Conservation (phyloP, 1,284 basidiomycete genomes). For the Cryptococcus wingfieldii region DNA sequence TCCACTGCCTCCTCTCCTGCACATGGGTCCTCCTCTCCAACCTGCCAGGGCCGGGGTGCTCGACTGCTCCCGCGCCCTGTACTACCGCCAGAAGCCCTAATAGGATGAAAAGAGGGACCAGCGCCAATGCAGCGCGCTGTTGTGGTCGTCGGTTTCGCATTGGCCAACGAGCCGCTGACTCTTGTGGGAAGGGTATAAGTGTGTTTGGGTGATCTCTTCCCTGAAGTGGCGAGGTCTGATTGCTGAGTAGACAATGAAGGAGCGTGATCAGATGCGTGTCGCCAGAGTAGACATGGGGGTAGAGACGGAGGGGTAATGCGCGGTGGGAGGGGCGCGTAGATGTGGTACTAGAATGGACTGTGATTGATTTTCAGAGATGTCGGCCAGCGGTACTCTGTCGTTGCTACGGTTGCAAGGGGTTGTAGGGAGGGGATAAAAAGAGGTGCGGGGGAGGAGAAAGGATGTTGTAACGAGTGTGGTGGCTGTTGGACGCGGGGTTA, state of each 20-base stretch:
- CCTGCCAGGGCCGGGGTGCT: slow-evolving; percentile 2
- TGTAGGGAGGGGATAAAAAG: not conserved
- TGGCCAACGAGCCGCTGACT: not conserved
- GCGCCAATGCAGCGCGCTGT: not conserved
- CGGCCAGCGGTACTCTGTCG: not conserved
- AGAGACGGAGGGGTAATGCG: not conserved
- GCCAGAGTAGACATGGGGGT: not conserved
- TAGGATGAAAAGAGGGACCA: slow-evolving; percentile 7
- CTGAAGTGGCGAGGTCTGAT: not conserved
- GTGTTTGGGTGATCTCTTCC: not conserved
- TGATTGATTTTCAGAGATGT: not conserved
- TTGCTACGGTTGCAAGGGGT: not conserved
- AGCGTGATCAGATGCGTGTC: not conserved
- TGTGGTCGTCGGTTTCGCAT: slow-evolving; percentile 3
- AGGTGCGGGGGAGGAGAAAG: not conserved
- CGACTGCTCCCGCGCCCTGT: not conserved
- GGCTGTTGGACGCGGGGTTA: slow-evolving; percentile 1
- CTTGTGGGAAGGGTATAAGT: not conserved
- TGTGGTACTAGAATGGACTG: not conserved
- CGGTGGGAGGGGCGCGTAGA: not conserved
- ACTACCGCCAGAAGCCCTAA: not conserved
- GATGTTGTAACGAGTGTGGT: not conserved
- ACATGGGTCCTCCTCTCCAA: slow-evolving; percentile 11
- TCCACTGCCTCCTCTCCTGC: slow-evolving; percentile 8
- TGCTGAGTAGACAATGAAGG: not conserved